These are phyloP conservation scores for Carex scoparia DNA, from an alignment of 176 grass and related monocot species.

Conservation along the genomic window DNA sequence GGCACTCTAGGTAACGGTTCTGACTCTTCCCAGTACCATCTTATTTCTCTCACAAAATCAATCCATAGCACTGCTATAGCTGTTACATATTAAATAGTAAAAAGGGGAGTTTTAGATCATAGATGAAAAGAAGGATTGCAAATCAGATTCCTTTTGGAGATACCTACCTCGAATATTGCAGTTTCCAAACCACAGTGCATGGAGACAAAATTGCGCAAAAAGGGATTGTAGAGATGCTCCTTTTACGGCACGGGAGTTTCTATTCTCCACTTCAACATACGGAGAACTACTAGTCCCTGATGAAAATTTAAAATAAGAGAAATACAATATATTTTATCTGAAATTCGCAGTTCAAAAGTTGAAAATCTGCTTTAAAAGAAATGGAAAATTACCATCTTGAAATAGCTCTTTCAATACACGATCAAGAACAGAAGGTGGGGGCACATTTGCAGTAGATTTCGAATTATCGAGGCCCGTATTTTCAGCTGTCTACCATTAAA, in stretches of 20 bases:
- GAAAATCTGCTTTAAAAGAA: conserved; percentile 19
- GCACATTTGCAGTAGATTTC: conserved; percentile 54
- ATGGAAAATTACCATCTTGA: conserved; percentile 55
- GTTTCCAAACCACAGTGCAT: conserved; percentile 91
- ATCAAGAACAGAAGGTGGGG: conserved; percentile 85
- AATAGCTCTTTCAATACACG: conserved; percentile 95
- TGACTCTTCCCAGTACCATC: conserved; percentile 95
- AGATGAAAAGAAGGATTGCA: conserved; percentile 7
- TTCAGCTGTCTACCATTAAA: conserved; percentile 81
- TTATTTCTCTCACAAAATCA: conserved; percentile 98
- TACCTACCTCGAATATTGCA: conserved; percentile 85
- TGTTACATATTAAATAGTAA: conserved; percentile 30
- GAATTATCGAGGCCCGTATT: conserved; percentile 64
- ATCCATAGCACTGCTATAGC: conserved; percentile 90
- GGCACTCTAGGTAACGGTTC: conserved; percentile 74
- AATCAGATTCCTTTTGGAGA: conserved; percentile 4
- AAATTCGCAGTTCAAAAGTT: conserved; percentile 7
- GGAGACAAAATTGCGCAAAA: conserved; percentile 91
- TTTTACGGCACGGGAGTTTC: conserved; percentile 68
- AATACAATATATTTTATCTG: conserved; percentile 6
- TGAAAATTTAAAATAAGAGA: conserved; percentile 28
- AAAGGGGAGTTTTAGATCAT: conserved; percentile 23
- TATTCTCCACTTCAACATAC: conserved; percentile 45
- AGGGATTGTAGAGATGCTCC: conserved; percentile 81
- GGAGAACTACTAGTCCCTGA: conserved; percentile 41